phyloP scores from a whole-genome alignment of 768 basidiomycete species.

The Termitomyces sp. region DNA sequence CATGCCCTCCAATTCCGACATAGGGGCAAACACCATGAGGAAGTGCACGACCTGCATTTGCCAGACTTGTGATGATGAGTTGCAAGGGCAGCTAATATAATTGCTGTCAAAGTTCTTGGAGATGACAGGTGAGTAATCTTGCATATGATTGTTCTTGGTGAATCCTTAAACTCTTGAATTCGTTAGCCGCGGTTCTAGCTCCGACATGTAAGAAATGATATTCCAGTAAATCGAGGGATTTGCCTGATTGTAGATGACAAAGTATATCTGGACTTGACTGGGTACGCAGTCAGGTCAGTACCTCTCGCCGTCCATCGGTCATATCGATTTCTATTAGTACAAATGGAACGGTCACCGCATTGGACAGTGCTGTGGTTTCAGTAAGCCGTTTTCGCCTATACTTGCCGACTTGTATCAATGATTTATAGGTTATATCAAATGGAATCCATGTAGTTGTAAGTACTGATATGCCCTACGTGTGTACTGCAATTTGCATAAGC shows the following conservation, averaged over 20 bases:
- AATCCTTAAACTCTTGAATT: background rate
- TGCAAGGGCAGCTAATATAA: conserved; percentile 7
- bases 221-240: background rate
- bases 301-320: background rate
- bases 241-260: no score
- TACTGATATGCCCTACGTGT: no score
- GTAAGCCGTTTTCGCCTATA: background rate
- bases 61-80: conserved; percentile 34
- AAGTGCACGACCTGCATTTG: conserved; percentile 33
- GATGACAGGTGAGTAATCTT: no score
- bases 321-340: background rate
- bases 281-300: background rate
- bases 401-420: background rate
- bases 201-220: background rate
- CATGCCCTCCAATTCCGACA: conserved; percentile 47
- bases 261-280: conserved; percentile 3
- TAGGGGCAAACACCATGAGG: conserved; percentile 50
- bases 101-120: conserved; percentile 12
- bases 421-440: background rate
- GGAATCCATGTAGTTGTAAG: conserved; percentile 3
- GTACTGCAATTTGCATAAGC: background rate
- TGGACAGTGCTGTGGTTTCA: conserved; percentile 1
- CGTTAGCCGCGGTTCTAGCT: background rate
- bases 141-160: background rate
- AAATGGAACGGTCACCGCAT: no score